Percentiles rank a stretch among this genome's conserved stretches.
Conservation (phyloP, 805 yeast species). For the Kodamaea restingae region DNA sequence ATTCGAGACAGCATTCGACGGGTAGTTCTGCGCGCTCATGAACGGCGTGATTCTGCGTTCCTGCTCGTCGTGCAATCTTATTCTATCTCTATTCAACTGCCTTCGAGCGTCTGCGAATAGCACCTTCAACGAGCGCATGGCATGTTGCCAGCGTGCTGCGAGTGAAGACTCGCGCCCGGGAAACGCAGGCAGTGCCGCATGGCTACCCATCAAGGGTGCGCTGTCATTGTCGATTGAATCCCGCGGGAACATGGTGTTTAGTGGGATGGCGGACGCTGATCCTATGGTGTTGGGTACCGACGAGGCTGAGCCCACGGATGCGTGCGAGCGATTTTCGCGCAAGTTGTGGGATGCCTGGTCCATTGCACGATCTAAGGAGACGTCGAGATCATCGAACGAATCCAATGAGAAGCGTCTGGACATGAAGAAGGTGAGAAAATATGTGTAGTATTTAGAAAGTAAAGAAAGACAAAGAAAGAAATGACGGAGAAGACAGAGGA, state of each 20-base stretch:
- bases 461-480: neutral
- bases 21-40: slow-evolving; percentile 26
- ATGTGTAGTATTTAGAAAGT: too few relatives aligned
- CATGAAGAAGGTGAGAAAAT: neutral
- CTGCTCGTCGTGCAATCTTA: slow-evolving; percentile 12
- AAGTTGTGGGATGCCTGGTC: slow-evolving; percentile 45
- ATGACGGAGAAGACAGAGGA: neutral
- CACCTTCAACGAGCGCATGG: neutral
- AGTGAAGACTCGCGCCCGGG: neutral
- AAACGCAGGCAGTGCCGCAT: neutral
- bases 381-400: slow-evolving; percentile 61
- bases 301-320: slow-evolving; percentile 21
- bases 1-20: slow-evolving; percentile 77
- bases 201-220: slow-evolving; percentile 25
- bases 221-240: slow-evolving; percentile 19
- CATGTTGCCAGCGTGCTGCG: neutral
- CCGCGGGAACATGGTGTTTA: slow-evolving; percentile 17
- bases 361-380: slow-evolving; percentile 62
- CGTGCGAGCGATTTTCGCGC: slow-evolving; percentile 25
- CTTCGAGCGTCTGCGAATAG: slow-evolving; percentile 23
- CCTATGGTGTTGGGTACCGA: slow-evolving; percentile 15
- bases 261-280: slow-evolving; percentile 21
- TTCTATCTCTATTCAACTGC: slow-evolving; percentile 24
- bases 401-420: slow-evolving; percentile 13
- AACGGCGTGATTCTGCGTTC: slow-evolving; percentile 42